Base-by-base conservation (phyloP, 495 filamentous ascomycete species). In the Talaromyces proteolyticus region DNA sequence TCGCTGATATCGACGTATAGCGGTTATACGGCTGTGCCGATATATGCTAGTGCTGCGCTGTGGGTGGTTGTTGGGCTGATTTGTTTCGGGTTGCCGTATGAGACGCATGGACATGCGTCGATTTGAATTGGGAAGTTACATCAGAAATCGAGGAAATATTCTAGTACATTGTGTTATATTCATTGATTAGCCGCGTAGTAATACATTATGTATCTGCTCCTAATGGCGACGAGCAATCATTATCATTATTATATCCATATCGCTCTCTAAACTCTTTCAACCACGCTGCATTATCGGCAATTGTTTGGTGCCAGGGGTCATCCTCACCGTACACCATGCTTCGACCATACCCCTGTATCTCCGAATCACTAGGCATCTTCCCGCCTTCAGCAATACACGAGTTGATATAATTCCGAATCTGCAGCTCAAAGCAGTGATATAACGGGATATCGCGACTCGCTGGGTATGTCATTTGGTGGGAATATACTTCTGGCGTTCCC, bases 271-370 rank as follows among this genome's bases (percentile, higher is more conserved):
- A 82, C 34, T 77, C 67, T 41, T 71, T 67, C 16, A 86, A 63
- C 76, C 80, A 82, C 11, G 65, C 61, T 1, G 62, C 62, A 51
- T 85, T 75, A 53, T 86, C 82, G 1, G 81, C 76, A 10, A 75
- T 75, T 0, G 81, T 86, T 51, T 84, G 81, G 49, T 84, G 79
- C 79, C 80, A 84, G 17, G 72, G 68, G 57, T 86, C 80, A 39
- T 82, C 77, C 40, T 65, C 72, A n/a, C 76, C 75, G 58, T 78
- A 84, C 26, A 84, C 70, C 49, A 83, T 74, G 7, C 79, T 60
- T 26, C 83, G 69, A 2, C 77, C 77, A 46, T 82, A 36, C 10
- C 38, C 29, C 11, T 49, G 47, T 17, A 49, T 49, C 22, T 49
- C 47, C 14, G 24, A 39, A 20, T 49, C 47, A 1, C 6, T 21